Evolutionary conservation across 768 basidiomycete genomes (phyloP), one percentile per base, ranked within the genome.

Genomic region (Phylloporus sp.): DNA sequence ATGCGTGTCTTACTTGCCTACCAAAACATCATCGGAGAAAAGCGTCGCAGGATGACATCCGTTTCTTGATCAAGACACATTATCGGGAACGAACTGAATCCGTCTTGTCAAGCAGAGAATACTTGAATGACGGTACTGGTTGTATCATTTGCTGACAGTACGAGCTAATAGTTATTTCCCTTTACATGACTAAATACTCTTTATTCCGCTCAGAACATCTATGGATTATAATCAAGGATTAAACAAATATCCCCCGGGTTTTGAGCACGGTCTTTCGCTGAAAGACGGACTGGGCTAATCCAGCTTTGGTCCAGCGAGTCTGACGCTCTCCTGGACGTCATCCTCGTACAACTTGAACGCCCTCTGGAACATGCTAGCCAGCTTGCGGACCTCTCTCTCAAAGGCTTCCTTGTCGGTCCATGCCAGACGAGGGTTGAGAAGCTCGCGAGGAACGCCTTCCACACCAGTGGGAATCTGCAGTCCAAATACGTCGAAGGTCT

Each of bases 361-460:
- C 73, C 88, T 91, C 67, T 80, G 76, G 84, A 97, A 97, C 95
- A 97, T 97, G 57, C 82, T 82, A 34, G 75, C 93, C 28, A 99
- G 78, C 75, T 94, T 97, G 66, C 81, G 77, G 52, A 93, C 76
- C 75, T 97, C 93, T 54, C 86, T 79, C 69, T 85, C 80, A 76
- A 95, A 97, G 31, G 91, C 93, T 57, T 86, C 88, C 75, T 86
- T 88, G 69, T 91, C 85, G 16, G 81, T 54, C 95, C 95, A 98
- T 16, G 93, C 94, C 61, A 87, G 71, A 45, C 74, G 73, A 0
- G 95, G 95, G 75, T 97, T 88, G 57, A 98, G 83, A 56, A 99
- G 73, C 64, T 95, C 94, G 52, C 85, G 78, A 43, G 95, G 95
- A 34, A 98, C 91, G 59, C 91, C 90, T 59, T 88, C 84, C 60